Evolutionary conservation across 192 early-diverging fungal species (phyloP).

Genomic region (Piromyces sp.): DNA sequence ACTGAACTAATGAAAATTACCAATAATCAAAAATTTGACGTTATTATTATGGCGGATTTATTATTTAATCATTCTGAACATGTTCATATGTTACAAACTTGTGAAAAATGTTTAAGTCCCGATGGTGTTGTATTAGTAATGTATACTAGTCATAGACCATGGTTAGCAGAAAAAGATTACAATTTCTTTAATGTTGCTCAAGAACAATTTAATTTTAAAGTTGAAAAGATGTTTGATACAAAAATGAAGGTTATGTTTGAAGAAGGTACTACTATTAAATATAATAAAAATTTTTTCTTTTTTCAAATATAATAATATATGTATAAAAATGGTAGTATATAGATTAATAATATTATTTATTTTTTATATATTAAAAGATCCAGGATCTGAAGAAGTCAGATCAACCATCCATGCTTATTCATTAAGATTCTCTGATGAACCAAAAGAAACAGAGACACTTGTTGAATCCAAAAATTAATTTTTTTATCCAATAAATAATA

Average conservation of each 20-base stretch:
- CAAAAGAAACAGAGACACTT: neutral
- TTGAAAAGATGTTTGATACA: slow-evolving; percentile 44
- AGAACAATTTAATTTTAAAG: slow-evolving; percentile 44
- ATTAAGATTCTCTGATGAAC: slow-evolving; percentile 24
- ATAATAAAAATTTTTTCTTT: no score
- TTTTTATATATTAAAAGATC: no score
- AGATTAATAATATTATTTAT: no score
- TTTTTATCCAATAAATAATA: no score
- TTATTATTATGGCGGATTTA: slow-evolving; percentile 24
- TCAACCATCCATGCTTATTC: slow-evolving; percentile 66
- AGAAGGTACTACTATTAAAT: slow-evolving; percentile 13
- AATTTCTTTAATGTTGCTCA: slow-evolving; percentile 62
- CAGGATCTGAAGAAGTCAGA: slow-evolving; percentile 55
- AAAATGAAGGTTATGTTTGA: slow-evolving; percentile 73
- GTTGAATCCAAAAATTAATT: neutral
- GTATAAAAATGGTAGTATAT: no score
- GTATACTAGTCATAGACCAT: slow-evolving; percentile 72
- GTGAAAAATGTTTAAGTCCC: neutral
- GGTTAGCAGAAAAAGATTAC: slow-evolving; percentile 57
- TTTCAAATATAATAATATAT: no score
- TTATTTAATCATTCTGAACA: slow-evolving; percentile 88
- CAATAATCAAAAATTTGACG: slow-evolving; percentile 10
- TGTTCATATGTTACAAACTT: slow-evolving; percentile 42
- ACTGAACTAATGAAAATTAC: slow-evolving; percentile 13
- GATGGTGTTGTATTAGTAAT: slow-evolving; percentile 24